Evolutionary conservation across 139 green algal genomes (phyloP).

Genomic region (Coccomyxa sp.): DNA sequence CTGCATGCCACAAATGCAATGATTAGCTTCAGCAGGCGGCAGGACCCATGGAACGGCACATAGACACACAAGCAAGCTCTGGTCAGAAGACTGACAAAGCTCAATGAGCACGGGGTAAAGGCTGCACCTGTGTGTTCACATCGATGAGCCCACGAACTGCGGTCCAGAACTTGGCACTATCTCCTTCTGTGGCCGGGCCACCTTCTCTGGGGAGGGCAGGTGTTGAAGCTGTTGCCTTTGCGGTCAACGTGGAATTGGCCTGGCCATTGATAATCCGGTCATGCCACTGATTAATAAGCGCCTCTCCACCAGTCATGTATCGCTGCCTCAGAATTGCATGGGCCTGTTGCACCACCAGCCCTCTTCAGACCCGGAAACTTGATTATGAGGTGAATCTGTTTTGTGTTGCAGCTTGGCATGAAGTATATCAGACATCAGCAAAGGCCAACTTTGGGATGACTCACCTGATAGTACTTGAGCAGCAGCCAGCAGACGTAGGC

Average conservation of each 20-base stretch:
- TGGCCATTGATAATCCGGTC: constrained; percentile 10
- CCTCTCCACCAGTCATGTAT: constrained; percentile 17
- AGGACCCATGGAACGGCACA: not conserved
- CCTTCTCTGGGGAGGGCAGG: too few species aligned
- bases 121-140: not conserved
- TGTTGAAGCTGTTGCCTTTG: not conserved
- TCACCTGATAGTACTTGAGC: constrained; percentile 19
- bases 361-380: not conserved
- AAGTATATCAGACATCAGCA: not conserved
- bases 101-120: not conserved
- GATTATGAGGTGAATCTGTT: not conserved
- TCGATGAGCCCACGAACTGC: not conserved
- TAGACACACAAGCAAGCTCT: not conserved
- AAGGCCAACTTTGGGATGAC: not conserved
- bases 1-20: not conserved
- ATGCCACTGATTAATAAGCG: constrained; percentile 21
- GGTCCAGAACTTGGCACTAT: not conserved
- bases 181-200: not conserved
- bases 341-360: not conserved
- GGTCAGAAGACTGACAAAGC: not conserved
- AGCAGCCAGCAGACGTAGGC: constrained; percentile 21
- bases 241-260: not conserved
- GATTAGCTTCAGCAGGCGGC: not conserved
- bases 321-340: constrained; percentile 23
- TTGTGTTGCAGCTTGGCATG: not conserved